These are phyloP conservation scores for Solanum aculeatissimum DNA, from an alignment of 305 asterid species.

Conservation along the genomic window DNA sequence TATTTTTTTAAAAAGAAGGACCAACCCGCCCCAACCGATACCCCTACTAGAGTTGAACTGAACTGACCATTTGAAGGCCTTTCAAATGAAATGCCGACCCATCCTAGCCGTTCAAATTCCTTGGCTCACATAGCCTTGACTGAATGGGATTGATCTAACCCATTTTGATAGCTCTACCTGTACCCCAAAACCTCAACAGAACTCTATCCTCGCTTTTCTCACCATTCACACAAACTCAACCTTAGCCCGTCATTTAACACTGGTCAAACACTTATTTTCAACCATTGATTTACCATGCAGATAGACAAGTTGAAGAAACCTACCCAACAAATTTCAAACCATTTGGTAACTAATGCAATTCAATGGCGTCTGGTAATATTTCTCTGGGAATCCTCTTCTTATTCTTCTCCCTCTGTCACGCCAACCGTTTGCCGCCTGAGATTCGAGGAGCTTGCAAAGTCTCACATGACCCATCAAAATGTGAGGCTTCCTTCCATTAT, in stretches of 20 bases:
- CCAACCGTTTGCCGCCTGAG: background rate
- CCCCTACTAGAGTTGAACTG: no score
- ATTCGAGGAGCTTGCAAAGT: background rate
- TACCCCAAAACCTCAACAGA: background rate
- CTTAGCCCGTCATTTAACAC: background rate
- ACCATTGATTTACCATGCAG: background rate
- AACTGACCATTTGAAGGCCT: no score
- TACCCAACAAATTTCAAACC: background rate
- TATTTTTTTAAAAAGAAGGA: no score
- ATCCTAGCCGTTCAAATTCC: no score
- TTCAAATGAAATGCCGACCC: no score
- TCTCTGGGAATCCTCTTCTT: background rate
- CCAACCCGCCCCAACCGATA: no score
- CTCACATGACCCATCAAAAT: background rate
- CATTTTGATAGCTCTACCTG: background rate
- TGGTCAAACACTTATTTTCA: background rate
- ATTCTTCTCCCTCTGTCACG: background rate
- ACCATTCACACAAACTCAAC: background rate
- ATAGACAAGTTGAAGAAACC: background rate
- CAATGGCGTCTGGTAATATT: background rate
- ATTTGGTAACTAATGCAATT: background rate
- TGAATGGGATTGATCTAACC: no score
- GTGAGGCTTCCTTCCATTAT: background rate
- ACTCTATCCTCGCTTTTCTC: background rate
- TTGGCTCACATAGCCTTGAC: no score